Evolutionary conservation across 176 grass and related monocot species (phyloP).

Genomic region (Canna indica): DNA sequence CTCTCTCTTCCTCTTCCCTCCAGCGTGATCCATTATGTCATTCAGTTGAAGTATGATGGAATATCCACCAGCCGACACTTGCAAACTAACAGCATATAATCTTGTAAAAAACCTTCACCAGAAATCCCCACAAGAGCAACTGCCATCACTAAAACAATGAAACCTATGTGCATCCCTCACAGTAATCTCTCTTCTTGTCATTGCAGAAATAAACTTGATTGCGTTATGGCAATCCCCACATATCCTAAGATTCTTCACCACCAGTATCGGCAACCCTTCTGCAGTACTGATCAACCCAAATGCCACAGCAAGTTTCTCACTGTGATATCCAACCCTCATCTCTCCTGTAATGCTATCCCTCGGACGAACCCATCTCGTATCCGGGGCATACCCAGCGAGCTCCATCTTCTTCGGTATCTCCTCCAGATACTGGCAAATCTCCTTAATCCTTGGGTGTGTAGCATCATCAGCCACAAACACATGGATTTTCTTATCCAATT

Average conservation of each 20-base stretch:
- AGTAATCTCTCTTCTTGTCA: conserved; percentile 23
- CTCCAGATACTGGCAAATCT: conserved; percentile 28
- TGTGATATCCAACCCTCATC: conserved; percentile 25
- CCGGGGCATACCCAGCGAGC: conserved; percentile 25
- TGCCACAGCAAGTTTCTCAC: conserved; percentile 40
- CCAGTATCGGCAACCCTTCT: conserved; percentile 29
- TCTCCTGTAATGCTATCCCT: conserved; percentile 19
- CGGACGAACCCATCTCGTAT: conserved; percentile 24
- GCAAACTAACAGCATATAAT: too few relatives aligned
- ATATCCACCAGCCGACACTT: too few relatives aligned
- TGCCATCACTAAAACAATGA: conserved; percentile 22
- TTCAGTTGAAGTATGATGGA: too few relatives aligned
- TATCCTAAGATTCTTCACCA: conserved; percentile 24
- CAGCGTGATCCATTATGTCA: too few relatives aligned
- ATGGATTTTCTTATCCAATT: conserved; percentile 27
- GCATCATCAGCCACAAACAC: conserved; percentile 35
- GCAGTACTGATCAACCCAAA: conserved; percentile 37
- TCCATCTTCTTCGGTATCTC: conserved; percentile 24
- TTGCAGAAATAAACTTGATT: conserved; percentile 20
- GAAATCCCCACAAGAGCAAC: conserved; percentile 30
- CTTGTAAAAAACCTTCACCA: too few relatives aligned
- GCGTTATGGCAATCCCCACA: conserved; percentile 27
- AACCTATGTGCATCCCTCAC: conserved; percentile 28
- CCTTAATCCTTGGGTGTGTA: conserved; percentile 32
- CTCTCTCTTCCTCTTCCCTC: too few relatives aligned